Evolutionary conservation across 176 grass and related monocot genomes (phyloP).

Genomic region (Phragmites australis): DNA sequence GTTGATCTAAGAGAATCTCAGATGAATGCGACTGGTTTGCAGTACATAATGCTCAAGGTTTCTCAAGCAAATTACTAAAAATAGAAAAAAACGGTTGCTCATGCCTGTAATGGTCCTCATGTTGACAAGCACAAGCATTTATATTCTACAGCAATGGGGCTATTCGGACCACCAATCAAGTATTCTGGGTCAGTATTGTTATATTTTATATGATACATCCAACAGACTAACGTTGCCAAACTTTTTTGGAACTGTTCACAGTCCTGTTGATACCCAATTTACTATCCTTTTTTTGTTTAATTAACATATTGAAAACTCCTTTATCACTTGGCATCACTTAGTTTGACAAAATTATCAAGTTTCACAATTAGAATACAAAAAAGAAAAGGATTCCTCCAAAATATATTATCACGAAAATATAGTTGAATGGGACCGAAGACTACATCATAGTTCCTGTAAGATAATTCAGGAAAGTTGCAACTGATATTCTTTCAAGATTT

Average conservation of each 20-base stretch:
- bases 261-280: constrained; percentile 1
- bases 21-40: constrained; percentile 15
- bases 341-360: constrained; percentile 18
- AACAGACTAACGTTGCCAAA: background rate
- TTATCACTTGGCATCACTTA: constrained; percentile 20
- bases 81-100: background rate
- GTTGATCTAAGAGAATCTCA: background rate
- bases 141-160: background rate
- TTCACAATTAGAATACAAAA: constrained; percentile 7
- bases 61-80: constrained; percentile 23
- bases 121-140: background rate
- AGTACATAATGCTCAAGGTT: constrained; percentile 26
- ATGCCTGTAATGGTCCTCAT: background rate
- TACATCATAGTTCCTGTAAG: background rate
- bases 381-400: background rate
- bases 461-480: no score
- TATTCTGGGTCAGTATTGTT: constrained; percentile 4
- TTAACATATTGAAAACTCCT: constrained; percentile 10
- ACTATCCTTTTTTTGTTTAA: background rate
- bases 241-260: background rate
- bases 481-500: background rate
- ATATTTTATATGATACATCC: background rate
- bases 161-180: constrained; percentile 21
- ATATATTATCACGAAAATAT: constrained; percentile 6
- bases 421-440: background rate